Percentiles rank a stretch among this genome's conserved stretches.
Conservation (phyloP, 2,329 filamentous ascomycete species). For the Ceratocystis harringtonii region DNA sequence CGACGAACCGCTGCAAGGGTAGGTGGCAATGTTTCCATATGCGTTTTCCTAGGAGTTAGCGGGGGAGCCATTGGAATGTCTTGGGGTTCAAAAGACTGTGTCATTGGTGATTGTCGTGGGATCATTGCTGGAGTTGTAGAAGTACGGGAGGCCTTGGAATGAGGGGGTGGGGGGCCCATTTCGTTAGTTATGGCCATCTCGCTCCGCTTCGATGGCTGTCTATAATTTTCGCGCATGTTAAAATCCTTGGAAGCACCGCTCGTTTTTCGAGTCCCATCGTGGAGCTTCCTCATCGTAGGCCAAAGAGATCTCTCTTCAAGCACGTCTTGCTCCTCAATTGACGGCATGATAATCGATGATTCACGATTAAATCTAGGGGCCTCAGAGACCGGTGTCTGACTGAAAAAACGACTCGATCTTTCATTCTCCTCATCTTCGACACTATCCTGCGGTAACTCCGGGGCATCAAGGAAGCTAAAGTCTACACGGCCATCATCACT, state of each 20-base stretch:
- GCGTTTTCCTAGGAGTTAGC: not conserved
- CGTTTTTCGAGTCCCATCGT: not conserved
- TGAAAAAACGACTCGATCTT: not conserved
- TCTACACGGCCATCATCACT: not conserved
- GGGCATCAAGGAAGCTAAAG: not conserved
- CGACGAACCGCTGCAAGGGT: not conserved
- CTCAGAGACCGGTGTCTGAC: not conserved
- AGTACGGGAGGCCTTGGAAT: too few relatives aligned
- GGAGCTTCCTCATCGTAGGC: not conserved
- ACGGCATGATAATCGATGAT: not conserved
- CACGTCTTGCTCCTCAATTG: not conserved
- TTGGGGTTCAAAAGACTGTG: too few relatives aligned
- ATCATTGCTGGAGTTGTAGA: too few relatives aligned
- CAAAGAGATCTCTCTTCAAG: not conserved
- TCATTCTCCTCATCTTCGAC: not conserved
- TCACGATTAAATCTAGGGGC: not conserved
- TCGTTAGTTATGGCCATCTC: too few relatives aligned
- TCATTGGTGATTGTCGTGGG: too few relatives aligned
- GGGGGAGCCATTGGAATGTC: not conserved
- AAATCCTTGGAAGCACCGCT: too few relatives aligned
- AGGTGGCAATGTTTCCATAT: not conserved
- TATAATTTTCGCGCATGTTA: too few relatives aligned
- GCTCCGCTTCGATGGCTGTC: too few relatives aligned
- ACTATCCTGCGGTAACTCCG: not conserved
- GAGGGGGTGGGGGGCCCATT: too few relatives aligned